Evolutionary conservation across 352 stramenopile genomes (phyloP).

Genomic region (Pythium utonaiense): DNA sequence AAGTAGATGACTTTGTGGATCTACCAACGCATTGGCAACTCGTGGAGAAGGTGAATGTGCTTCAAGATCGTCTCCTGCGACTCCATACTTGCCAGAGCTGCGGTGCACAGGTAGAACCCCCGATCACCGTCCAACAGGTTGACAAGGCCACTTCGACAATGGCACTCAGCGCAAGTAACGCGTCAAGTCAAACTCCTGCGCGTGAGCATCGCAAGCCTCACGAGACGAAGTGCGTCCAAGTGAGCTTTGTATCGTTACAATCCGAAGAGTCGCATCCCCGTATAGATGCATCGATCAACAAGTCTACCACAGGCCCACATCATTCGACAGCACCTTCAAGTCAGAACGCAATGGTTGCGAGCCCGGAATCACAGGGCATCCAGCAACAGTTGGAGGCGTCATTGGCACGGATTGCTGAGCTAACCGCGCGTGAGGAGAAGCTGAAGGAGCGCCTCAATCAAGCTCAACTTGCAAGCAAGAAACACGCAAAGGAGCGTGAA

Average conservation of each 20-base stretch:
- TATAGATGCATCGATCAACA: neutral
- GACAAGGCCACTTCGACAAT: neutral
- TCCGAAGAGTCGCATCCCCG: neutral
- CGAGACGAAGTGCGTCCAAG: constrained; percentile 10
- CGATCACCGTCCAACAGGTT: neutral
- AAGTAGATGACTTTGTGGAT: neutral
- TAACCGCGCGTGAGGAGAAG: constrained; percentile 32
- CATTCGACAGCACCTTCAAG: neutral
- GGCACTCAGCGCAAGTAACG: neutral
- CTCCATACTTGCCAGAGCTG: constrained; percentile 3
- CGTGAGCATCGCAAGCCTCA: neutral
- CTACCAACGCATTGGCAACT: neutral
- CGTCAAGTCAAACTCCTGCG: constrained; percentile 4
- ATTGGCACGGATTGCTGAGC: constrained; percentile 17
- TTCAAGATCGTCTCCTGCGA: constrained; percentile 11
- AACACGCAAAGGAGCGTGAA: constrained; percentile 23
- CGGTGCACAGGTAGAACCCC: neutral
- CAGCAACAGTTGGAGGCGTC: constrained; percentile 18
- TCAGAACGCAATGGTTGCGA: neutral
- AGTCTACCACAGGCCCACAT: neutral
- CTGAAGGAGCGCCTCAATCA: constrained; percentile 22
- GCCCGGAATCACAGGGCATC: neutral
- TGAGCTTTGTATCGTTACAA: neutral
- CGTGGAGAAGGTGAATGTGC: constrained; percentile 3
- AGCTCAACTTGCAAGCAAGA: constrained; percentile 24